A percentile compares a stretch with the other conserved stretches of the same genome.
These are phyloP conservation scores for Penicillium digitatum DNA, from an alignment of 2,329 filamentous ascomycete species.

Conservation along the genomic window DNA sequence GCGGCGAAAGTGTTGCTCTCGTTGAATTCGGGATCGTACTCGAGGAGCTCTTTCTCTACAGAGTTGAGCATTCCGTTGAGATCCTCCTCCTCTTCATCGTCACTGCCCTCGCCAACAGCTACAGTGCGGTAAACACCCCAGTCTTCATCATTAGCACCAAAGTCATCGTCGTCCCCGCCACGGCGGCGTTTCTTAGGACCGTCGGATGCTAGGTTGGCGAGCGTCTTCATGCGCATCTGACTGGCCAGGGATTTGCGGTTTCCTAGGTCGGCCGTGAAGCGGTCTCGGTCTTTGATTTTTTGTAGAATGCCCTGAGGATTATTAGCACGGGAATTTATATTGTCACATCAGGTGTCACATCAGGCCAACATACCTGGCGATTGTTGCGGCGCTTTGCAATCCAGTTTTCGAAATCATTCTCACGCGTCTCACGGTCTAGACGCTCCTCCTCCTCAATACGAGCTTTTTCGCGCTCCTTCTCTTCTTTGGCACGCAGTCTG, in stretches of 20 bases:
- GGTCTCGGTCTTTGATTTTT: constrained; percentile 88
- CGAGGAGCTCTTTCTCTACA: constrained; percentile 78
- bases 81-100: constrained; percentile 91
- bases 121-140: constrained; percentile 97
- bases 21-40: constrained; percentile 82
- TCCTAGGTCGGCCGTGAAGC: constrained; percentile 87
- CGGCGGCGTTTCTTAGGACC: constrained; percentile 78
- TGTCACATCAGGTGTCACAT: no score
- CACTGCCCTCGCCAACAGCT: constrained; percentile 71
- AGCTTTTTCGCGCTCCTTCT: constrained; percentile 90
- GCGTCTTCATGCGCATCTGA: constrained; percentile 97
- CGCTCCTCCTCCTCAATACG: constrained; percentile 78
- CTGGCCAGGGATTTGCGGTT: constrained; percentile 95
- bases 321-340: constrained; percentile 11
- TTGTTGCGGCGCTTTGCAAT: constrained; percentile 74
- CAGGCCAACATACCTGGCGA: constrained; percentile 48
- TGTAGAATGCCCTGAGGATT: constrained; percentile 60
- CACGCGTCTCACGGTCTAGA: constrained; percentile 74
- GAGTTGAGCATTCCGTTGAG: constrained; percentile 67
- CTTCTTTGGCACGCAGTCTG: constrained; percentile 84
- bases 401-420: constrained; percentile 82
- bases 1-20: constrained; percentile 90
- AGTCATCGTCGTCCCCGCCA: constrained; percentile 89
- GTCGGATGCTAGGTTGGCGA: constrained; percentile 92
- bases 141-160: constrained; percentile 94